These are phyloP conservation scores for Saccharomyces eubayanus DNA, from an alignment of 805 yeast species.

Conservation along the genomic window DNA sequence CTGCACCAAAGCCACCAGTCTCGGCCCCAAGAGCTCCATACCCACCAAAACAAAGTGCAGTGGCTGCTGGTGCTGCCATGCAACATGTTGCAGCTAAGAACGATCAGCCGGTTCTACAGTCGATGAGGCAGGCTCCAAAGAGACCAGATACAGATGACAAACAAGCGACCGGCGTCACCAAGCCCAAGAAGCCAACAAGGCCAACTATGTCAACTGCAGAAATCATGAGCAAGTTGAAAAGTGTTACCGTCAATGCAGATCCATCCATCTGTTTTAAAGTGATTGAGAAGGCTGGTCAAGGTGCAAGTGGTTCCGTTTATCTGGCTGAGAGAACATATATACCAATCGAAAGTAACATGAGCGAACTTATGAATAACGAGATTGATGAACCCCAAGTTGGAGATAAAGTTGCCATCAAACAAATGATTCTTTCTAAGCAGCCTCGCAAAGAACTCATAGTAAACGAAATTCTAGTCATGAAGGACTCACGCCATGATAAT, in stretches of 20 bases:
- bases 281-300: conserved; percentile 88
- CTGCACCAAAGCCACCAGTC: conserved; percentile 19
- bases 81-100: conserved; percentile 9
- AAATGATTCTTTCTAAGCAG: conserved; percentile 85
- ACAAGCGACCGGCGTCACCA: conserved; percentile 28
- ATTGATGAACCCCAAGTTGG: conserved; percentile 33
- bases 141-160: conserved; percentile 14
- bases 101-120: conserved; percentile 16
- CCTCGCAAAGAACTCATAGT: conserved; percentile 92
- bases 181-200: conserved; percentile 41
- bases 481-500: conserved; percentile 87
- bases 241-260: conserved; percentile 75
- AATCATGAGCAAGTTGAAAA: conserved; percentile 66
- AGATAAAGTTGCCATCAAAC: conserved; percentile 85
- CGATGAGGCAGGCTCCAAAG: conserved; percentile 28
- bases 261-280: conserved; percentile 77
- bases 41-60: conserved; percentile 18
- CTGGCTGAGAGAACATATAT: conserved; percentile 58
- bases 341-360: conserved; percentile 19
- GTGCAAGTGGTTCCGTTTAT: conserved; percentile 95
- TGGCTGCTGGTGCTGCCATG: conserved; percentile 33
- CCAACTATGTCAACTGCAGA: conserved; percentile 79
- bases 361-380: conserved; percentile 8
- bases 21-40: background rate
- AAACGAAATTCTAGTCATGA: conserved; percentile 94